Base-by-base conservation (phyloP, 192 early-diverging fungal genomes). In the Coemansia umbellata region DNA sequence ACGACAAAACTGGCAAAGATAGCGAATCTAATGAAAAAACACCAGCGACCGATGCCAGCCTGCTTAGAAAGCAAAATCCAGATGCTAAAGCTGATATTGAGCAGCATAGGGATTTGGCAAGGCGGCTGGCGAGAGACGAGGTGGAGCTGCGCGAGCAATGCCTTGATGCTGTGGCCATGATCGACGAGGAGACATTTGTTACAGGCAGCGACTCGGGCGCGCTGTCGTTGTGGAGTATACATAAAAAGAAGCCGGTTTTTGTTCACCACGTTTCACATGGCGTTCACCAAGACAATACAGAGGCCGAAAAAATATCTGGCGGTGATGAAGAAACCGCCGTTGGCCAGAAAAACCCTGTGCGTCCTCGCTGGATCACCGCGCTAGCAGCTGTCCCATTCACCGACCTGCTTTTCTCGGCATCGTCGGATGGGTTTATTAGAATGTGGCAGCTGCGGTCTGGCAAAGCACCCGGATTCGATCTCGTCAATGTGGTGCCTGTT, bases 131-230 rank as follows among this genome's bases (percentile, higher is more conserved):
- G 0, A 30, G 21, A 0, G 31, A 43, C 15, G 49, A 59, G 11
- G 36, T 37, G 17, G 53, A 63, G 50, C 63, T 69, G 3, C 15
- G 27, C 42, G 87, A 91, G 44, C 85, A 87, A 5, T 84, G 82
- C 8, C 49, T 95, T 35, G 97, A 99, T 66, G 85, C 80, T 23
- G 79, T 98, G 18, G 88, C 88, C 17, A 84, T 95, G 85, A 73
- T 99, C 35, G 93, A 97, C 66, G 97, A 99, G 63, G 87, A 92
- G 40, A 80, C 82, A 31, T 99, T 91, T 81, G 75, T 99, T 18
- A 93, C 82, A 11, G 97, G 95, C 39, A 85, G 89, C 31, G 95
- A 99, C 70, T 60, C 60, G 31, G 90, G 94, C 10, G 82, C 88
- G 0, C 84, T 99, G 37, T 97, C 91, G 23, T 76, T 99, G 55